Base-by-base conservation (phyloP, 208 protist genomes). In the Acanthamoeba lenticulata region DNA sequence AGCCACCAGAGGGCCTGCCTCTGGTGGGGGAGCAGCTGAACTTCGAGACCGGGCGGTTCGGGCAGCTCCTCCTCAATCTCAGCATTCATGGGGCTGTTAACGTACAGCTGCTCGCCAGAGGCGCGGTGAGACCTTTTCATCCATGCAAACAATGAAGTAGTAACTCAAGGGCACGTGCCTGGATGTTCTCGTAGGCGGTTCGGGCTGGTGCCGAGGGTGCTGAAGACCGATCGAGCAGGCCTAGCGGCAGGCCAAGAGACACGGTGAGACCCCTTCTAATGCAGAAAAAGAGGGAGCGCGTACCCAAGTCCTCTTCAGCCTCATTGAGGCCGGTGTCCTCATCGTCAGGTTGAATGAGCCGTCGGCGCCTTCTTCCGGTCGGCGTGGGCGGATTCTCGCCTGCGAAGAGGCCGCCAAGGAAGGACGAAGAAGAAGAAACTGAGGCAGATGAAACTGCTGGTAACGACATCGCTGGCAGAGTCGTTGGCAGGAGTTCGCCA, bases 1-100 rank as follows among this genome's bases (percentile, higher is more conserved):
- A 83, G 42, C 72, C 72, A 83, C 72, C 42, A 52, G 13, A 83
- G 42, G 72, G 72, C 72, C 19, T 83, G 38, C 72, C 72, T 38
- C 42, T 83, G 72, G 72, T 83, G 72, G 5, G 72, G 72, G 19
- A 83, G 72, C 19, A 83, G 38, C 4, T 4, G 6, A 6, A 69
- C 60, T 9, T 27, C 60, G 60, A 69, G 60, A 21, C 29, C 6
- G 19, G 19, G 27, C 27, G 60, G 60, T 69, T 69, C 60, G 24
- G 60, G 60, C 27, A 69, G 60, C 60, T 69, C 60, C 60, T 69
- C 60, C 19, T 27, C 29, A 69, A 69, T 69, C 60, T 69, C 60
- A 11, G 60, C 60, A 69, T 69, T 69, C 60, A 69, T 69, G 19
- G 60, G 19, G 60, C 60, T 69, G 29, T 69, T 69, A 5, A 69